phyloP scores from a whole-genome alignment of 441 rosid genomes.

The Mallotus repandus region DNA sequence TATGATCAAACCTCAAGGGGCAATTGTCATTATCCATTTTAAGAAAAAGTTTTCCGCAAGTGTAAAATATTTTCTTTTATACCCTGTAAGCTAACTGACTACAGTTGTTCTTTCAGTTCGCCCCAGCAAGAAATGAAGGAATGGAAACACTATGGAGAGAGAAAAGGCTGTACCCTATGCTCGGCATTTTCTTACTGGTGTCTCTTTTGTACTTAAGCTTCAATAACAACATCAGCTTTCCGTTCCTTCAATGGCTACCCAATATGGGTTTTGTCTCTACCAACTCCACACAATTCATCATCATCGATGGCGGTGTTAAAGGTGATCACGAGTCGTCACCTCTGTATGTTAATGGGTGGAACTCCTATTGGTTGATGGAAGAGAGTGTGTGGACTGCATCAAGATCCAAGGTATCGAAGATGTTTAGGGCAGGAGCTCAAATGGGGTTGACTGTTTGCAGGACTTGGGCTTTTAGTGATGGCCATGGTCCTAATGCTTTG shows the following conservation, averaged over 20 bases:
- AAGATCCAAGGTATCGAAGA: constrained; percentile 34
- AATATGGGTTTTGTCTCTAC: constrained; percentile 38
- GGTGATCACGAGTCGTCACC: background rate
- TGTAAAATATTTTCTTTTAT: too few species aligned
- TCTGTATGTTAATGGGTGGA: constrained; percentile 42
- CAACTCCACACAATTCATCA: constrained; percentile 38
- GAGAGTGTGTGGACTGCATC: constrained; percentile 33
- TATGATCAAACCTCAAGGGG: too few species aligned
- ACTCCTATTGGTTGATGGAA: constrained; percentile 46
- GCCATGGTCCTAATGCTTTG: constrained; percentile 32
- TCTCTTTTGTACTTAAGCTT: constrained; percentile 36
- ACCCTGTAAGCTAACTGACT: too few species aligned
- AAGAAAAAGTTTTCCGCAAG: too few species aligned
- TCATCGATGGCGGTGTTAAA: constrained; percentile 12
- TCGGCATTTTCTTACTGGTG: constrained; percentile 31
- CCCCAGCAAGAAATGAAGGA: background rate
- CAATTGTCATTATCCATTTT: too few species aligned
- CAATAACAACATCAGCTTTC: constrained; percentile 25
- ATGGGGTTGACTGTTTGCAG: constrained; percentile 54
- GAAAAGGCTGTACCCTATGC: constrained; percentile 31
- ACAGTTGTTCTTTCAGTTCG: too few species aligned
- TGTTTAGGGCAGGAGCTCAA: constrained; percentile 34
- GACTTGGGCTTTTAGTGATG: constrained; percentile 60
- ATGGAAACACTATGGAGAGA: constrained; percentile 36
- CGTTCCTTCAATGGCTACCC: constrained; percentile 32